Conservation (phyloP, 768 basidiomycete genomes). For the Clavulina sp. region DNA sequence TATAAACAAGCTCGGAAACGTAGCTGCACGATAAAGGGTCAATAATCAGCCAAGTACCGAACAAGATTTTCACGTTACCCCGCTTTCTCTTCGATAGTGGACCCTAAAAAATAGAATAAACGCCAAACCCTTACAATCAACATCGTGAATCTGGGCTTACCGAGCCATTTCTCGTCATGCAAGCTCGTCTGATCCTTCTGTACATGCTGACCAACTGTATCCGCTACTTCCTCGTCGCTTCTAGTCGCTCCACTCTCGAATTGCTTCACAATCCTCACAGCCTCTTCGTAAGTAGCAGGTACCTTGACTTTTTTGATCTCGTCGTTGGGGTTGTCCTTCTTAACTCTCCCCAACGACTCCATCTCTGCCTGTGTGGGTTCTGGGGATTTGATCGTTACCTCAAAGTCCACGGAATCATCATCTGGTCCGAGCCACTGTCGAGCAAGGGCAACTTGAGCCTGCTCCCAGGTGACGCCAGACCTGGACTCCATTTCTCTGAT, state of each 20-base stretch:
- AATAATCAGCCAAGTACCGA: not conserved
- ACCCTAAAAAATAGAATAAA: conserved; percentile 2
- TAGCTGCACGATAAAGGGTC: conserved; percentile 28
- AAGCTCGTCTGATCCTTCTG: conserved; percentile 43
- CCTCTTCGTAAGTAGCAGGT: conserved; percentile 50
- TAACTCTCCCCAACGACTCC: not conserved
- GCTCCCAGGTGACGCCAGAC: conserved; percentile 62
- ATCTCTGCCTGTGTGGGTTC: not conserved
- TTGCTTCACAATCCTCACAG: conserved; percentile 40
- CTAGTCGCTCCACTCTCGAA: conserved; percentile 52
- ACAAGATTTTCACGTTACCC: no score
- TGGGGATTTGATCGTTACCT: not conserved
- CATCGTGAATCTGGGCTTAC: conserved; percentile 69
- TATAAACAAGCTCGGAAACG: conserved; percentile 65
- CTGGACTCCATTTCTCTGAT: conserved; percentile 24
- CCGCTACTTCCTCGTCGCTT: conserved; percentile 45
- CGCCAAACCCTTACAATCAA: conserved; percentile 35
- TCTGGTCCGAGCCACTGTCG: conserved; percentile 43
- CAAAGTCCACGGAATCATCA: conserved; percentile 13
- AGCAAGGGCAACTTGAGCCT: conserved; percentile 75
- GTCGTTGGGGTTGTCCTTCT: no score
- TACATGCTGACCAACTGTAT: conserved; percentile 70
- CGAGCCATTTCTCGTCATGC: conserved; percentile 69
- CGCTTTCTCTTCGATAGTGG: no score
- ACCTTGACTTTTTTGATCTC: conserved; percentile 48